Evolutionary conservation across 257 asterid species (phyloP), one percentile per base, ranked within the genome.

Genomic region (Solanum tarapatanum): DNA sequence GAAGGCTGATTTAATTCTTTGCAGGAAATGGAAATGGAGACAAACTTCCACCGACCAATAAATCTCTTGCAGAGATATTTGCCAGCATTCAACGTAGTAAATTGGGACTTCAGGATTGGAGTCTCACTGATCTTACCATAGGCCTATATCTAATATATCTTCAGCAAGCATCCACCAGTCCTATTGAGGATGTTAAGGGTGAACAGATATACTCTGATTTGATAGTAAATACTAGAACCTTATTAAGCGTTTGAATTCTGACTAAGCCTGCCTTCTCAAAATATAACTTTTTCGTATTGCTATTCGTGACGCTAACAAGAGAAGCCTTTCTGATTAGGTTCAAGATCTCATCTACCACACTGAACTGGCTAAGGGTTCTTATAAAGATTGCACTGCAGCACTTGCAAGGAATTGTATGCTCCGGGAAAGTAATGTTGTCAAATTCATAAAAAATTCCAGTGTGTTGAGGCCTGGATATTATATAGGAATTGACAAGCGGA

Each of bases 61-160:
- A 94, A 89, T 93, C 97, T 30, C 90, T 94, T 86, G 89, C 95
- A 4, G 99, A 97, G 89, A 96, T 97, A 45, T 92, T 91, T 91
- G 88, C 99, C 37, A 92, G 98, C 90, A 91, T 97, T 86, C 99
- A 96, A 62, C 91, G 94, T 92, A 97, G 98, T 90, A 95, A 92
- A 92, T 94, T 92, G 89, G 99, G 99, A 82, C 84, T 97, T 86
- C 96, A 96, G 90, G 98, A 95, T 89, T 97, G 99, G 99, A 96
- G 95, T 93, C 91, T 97, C 48, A 92, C 98, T 88, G 99, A 97
- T 91, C 96, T 97, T 86, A 97, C 99, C 4, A 77, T 94, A 86
- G 99, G 99, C 86, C 90, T 97, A 91, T 97, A 94, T 92, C 98
- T 95, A 83, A 89, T 97, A 51, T 96, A 97, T 91, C 96, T 97